Base-by-base conservation (phyloP, 2,329 filamentous ascomycete species). In the Fusarium anthophilum region DNA sequence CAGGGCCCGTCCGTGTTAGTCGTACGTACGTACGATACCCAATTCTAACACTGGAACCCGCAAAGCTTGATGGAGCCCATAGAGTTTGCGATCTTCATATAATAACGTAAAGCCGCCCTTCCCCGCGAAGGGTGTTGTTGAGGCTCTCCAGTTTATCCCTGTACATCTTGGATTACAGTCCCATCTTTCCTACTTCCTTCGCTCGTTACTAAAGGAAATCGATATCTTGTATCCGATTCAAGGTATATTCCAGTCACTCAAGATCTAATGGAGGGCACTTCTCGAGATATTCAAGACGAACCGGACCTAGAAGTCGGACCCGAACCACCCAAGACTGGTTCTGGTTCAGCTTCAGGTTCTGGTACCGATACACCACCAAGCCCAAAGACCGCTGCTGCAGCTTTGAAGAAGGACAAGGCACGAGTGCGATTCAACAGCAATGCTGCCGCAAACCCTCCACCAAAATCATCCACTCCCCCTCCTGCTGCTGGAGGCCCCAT, bases 341-440 rank as follows among this genome's bases (percentile, higher is more conserved):
- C 65, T 13, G 24, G 44, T 20, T 38, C 59, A 41, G 43, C 30
- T 47, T 45, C 65, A 18, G n/a, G 30, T n/a, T 43, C 59, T 51
- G 47, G 54, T 30, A 39, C 41, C 28, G 72, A 66, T 38, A 60
- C 57, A 17, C 66, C 75, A 11, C 68, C 66, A n/a, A 70, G 69
- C 15, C 65, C 69, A 22, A 63, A 60, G 28, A 61, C 61, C 2
- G 68, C 64, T 20, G 70, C 72, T 50, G 75, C 76, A 22, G 76
- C 70, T 35, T 39, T 71, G n/a, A 79, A 61, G 66, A 85, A 81
- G 74, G 85, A 87, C 69, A 87, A 86, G 71, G 84, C 83, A 6
- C 83, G 86, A 35, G 86, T 87, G 35, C 82, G 85, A 12, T 87
- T 87, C 73, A 87, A 87, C 75, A 87, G 85, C 78, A 83, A 81